A percentile compares a stretch with the other conserved stretches of the same genome.
These are phyloP conservation scores for Athelia sp. DNA, from an alignment of 1,284 basidiomycete genomes.

Conservation along the genomic window DNA sequence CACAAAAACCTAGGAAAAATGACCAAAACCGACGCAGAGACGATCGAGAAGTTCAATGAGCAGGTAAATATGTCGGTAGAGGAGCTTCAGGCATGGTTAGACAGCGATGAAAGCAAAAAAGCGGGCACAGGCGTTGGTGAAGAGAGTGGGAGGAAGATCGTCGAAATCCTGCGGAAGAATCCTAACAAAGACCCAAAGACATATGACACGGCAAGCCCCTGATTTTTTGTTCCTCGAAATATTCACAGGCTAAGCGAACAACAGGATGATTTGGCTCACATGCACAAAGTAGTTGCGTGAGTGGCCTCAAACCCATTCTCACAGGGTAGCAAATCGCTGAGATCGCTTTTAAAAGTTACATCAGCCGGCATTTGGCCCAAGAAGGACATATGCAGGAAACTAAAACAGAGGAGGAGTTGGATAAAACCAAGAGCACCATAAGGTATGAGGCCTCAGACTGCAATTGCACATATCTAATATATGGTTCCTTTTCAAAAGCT, in stretches of 20 bases:
- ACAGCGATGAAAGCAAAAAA: slow-evolving; percentile 24
- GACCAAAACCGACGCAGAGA: slow-evolving; percentile 22
- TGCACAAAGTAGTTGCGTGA: slow-evolving; percentile 31
- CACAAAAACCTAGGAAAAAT: slow-evolving; percentile 12
- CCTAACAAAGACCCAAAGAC: slow-evolving; percentile 23
- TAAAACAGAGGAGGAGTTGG: slow-evolving; percentile 27
- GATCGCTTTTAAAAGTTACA: slow-evolving; percentile 16
- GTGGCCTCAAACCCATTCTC: slow-evolving; percentile 3
- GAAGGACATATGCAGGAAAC: slow-evolving; percentile 30
- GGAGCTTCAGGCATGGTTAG: slow-evolving; percentile 28
- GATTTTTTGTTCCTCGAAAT: background rate
- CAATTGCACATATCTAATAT: background rate
- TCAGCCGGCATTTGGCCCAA: slow-evolving; percentile 28
- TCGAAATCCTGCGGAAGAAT: slow-evolving; percentile 30
- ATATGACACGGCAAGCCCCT: slow-evolving; percentile 23
- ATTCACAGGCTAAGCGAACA: background rate
- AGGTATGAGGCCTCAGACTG: slow-evolving; percentile 17
- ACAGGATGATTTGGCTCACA: slow-evolving; percentile 29
- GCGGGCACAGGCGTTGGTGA: slow-evolving; percentile 30
- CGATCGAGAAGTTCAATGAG: slow-evolving; percentile 21
- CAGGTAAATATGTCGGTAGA: slow-evolving; percentile 30
- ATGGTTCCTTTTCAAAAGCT: slow-evolving; percentile 10
- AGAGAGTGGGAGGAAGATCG: slow-evolving; percentile 29
- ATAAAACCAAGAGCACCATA: slow-evolving; percentile 30
- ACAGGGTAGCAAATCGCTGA: background rate